Evolutionary conservation across 225 moss, liverwort and hornwort species (phyloP).

Genomic region (Anthoceros angustus): DNA sequence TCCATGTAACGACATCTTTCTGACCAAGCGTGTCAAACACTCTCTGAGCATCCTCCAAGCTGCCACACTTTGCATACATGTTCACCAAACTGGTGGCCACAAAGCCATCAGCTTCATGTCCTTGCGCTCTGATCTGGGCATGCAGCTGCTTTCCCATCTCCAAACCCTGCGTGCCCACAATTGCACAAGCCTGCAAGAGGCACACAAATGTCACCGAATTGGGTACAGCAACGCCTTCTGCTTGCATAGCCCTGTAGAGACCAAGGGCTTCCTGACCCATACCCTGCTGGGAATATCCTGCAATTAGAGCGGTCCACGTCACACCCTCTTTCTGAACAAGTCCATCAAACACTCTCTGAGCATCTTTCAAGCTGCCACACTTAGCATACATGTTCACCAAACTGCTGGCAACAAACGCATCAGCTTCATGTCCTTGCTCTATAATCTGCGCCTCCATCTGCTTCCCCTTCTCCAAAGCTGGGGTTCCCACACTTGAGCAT

Average conservation of each 20-base stretch:
- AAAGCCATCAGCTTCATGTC: not conserved
- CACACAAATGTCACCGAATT: not conserved
- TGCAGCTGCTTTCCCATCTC: not conserved
- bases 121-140: not conserved
- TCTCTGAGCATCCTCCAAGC: not conserved
- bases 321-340: not conserved
- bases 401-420: not conserved
- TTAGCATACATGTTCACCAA: not conserved
- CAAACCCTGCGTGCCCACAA: not conserved
- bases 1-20: not conserved
- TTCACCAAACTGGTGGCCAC: not conserved
- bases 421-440: not conserved
- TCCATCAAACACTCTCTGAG: not conserved
- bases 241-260: not conserved
- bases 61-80: slow-evolving; percentile 2
- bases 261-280: not conserved
- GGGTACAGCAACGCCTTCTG: not conserved
- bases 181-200: slow-evolving; percentile 3
- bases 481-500: not conserved
- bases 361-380: not conserved
- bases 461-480: not conserved
- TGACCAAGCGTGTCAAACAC: not conserved
- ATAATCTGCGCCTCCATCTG: not conserved
- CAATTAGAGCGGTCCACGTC: not conserved
- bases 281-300: not conserved